These are phyloP conservation scores for Lentinus tigrinus DNA, from an alignment of 768 basidiomycete species.

Conservation along the genomic window DNA sequence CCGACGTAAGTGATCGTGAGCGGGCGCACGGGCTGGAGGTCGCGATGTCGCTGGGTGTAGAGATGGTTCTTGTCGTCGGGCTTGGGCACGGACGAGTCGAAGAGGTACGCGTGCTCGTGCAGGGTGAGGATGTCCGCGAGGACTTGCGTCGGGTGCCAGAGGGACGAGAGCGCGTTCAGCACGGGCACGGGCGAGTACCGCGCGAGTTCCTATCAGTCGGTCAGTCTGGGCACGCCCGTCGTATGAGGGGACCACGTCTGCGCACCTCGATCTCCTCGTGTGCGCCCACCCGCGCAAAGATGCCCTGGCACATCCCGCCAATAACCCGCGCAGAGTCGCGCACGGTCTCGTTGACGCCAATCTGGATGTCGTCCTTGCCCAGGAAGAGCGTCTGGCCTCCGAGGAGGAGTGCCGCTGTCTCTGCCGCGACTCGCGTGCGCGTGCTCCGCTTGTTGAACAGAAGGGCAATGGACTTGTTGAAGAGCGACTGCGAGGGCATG, in stretches of 20 bases:
- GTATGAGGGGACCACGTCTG: not conserved
- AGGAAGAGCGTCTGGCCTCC: constrained; percentile 92
- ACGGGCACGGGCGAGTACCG: constrained; percentile 91
- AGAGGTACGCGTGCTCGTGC: constrained; percentile 68
- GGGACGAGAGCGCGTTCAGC: constrained; percentile 90
- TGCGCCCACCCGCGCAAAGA: constrained; percentile 93
- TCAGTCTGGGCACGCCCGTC: not conserved
- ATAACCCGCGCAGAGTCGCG: constrained; percentile 87
- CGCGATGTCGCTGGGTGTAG: not conserved
- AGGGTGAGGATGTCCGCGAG: constrained; percentile 92
- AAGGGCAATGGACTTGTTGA: constrained; percentile 83
- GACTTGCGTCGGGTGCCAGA: constrained; percentile 96
- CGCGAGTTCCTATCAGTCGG: constrained; percentile 72
- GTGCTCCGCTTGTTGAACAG: constrained; percentile 94
- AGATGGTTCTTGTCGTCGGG: constrained; percentile 5
- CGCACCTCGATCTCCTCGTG: constrained; percentile 89
- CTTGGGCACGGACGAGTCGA: constrained; percentile 33
- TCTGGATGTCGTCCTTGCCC: constrained; percentile 86
- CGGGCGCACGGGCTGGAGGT: constrained; percentile 59
- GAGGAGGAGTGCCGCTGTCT: constrained; percentile 75
- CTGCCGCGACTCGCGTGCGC: constrained; percentile 84
- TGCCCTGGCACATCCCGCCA: constrained; percentile 93
- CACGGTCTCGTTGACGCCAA: constrained; percentile 90
- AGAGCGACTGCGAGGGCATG: constrained; percentile 72
- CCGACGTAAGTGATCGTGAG: constrained; percentile 93